These are phyloP conservation scores for Zasmidium angulare DNA, from an alignment of 2,329 filamentous ascomycete species.

Conservation along the genomic window DNA sequence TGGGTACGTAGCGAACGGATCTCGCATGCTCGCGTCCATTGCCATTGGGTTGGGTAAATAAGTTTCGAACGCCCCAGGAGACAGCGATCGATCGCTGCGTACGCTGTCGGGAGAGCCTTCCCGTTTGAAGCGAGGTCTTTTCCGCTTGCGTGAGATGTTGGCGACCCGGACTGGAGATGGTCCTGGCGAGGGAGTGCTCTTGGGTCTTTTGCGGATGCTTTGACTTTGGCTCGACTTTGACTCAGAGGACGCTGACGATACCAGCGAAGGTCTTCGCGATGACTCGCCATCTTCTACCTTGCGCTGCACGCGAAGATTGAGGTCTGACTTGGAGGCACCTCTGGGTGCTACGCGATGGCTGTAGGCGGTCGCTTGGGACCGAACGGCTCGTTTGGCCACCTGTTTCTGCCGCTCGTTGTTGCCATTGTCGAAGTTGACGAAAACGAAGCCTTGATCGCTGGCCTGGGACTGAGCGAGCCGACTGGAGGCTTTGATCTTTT, in stretches of 20 bases:
- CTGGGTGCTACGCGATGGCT: constrained; percentile 20
- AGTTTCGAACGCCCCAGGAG: constrained; percentile 13
- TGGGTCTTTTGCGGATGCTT: neutral
- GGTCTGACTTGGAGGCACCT: constrained; percentile 15
- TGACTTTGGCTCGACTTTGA: neutral
- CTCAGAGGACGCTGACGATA: neutral
- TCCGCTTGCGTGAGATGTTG: constrained; percentile 7
- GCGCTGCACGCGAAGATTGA: constrained; percentile 7
- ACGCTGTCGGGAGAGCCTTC: constrained; percentile 2
- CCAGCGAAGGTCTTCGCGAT: neutral
- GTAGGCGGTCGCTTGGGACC: constrained; percentile 22
- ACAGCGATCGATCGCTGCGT: constrained; percentile 14
- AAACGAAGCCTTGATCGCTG: constrained; percentile 18
- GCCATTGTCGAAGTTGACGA: constrained; percentile 17
- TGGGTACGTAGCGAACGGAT: constrained; percentile 25
- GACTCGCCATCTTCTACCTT: constrained; percentile 7
- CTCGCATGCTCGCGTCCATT: constrained; percentile 21
- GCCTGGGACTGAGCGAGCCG: constrained; percentile 11
- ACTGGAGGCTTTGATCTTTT: constrained; percentile 11
- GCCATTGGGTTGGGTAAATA: constrained; percentile 13
- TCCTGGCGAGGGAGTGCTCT: neutral
- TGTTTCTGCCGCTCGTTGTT: constrained; percentile 16
- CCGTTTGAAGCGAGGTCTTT: neutral
- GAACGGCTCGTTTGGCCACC: constrained; percentile 16
- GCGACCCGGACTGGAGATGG: neutral